Base-by-base conservation (phyloP, 2,329 filamentous ascomycete genomes). In the Nemania abortiva region DNA sequence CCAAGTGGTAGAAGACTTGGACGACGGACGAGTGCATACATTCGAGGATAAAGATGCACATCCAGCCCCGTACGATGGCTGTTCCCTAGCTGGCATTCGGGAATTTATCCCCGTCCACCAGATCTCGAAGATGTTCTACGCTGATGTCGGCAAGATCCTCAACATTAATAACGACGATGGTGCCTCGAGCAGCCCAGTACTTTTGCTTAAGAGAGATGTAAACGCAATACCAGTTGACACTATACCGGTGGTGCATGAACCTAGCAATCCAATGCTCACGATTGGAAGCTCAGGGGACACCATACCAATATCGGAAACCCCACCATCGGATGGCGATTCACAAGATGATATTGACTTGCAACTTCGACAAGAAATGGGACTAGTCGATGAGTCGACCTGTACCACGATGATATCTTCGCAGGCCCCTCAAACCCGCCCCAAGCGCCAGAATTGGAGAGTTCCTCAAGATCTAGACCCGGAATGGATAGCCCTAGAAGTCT, bases 401-500 rank as follows among this genome's bases (percentile, higher is more conserved):
- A 54, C 66, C 31, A 37, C 37, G 39, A 20, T 56, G 58, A 52
- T 57, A 63, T 27, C 53, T 50, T 53, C 49, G 52, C 20, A 60
- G 24, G 22, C 31, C 22, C 55, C 47, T n/a, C 63, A 57, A 65
- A 9, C 56, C 15, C 58, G 22, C 3, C 53, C 59, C 58, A 20
- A 55, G 34, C 29, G 64, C 11, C 22, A 71, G 11, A 80, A 82
- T 7, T 91, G 89, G 87, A 83, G 84, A 11, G 82, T 97, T 2
- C 93, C 94, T 0, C 84, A 86, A 1, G 91, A 94, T 68, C 84
- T 97, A 0, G 95, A 97, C 73, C 90, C 92, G 0, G 95, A 97
- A 79, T 98, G 95, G 95, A 88, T 97, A 72, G 95, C 95, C 0
- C 89, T 98, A 18, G 94, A 97, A 77, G 92, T 97, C 0, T 96